Conservation (phyloP, 1,139 yeast species). For the Citeromyces siamensis region DNA sequence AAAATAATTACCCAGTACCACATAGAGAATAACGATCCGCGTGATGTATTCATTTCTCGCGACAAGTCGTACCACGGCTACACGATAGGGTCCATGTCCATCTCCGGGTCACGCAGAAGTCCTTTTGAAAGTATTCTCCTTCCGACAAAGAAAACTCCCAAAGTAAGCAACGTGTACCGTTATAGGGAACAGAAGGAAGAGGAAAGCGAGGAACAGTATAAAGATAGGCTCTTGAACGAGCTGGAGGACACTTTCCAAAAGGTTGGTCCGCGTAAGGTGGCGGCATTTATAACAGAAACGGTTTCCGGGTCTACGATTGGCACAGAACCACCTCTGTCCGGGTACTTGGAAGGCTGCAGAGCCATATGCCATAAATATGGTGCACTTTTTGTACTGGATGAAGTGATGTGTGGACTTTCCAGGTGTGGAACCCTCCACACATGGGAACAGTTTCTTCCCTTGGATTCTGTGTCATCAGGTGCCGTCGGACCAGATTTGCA, state of each 20-base stretch:
- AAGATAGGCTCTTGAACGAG: constrained; percentile 28
- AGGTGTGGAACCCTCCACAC: constrained; percentile 36
- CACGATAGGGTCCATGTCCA: constrained; percentile 41
- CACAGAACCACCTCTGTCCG: constrained; percentile 41
- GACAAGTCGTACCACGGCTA: constrained; percentile 45
- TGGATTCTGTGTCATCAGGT: constrained; percentile 20
- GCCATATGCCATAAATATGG: constrained; percentile 46
- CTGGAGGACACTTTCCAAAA: constrained; percentile 35
- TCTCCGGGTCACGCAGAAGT: constrained; percentile 27
- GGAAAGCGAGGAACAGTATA: constrained; percentile 37
- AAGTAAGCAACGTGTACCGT: constrained; percentile 33
- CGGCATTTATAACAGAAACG: constrained; percentile 42
- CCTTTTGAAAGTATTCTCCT: constrained; percentile 28
- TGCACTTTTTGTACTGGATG: constrained; percentile 43
- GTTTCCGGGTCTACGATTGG: constrained; percentile 49
- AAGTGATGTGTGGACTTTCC: constrained; percentile 59
- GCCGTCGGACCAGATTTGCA: constrained; percentile 54
- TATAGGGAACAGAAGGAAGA: constrained; percentile 34
- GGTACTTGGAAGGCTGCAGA: constrained; percentile 41
- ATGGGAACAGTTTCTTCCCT: constrained; percentile 35
- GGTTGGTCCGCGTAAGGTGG: constrained; percentile 40
- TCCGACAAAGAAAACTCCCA: constrained; percentile 29
- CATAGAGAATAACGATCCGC: constrained; percentile 33
- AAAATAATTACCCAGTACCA: constrained; percentile 36
- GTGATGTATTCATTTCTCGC: constrained; percentile 38